These are phyloP conservation scores for Hansfordia pulvinata DNA, from an alignment of 2,329 filamentous ascomycete genomes.

Conservation along the genomic window DNA sequence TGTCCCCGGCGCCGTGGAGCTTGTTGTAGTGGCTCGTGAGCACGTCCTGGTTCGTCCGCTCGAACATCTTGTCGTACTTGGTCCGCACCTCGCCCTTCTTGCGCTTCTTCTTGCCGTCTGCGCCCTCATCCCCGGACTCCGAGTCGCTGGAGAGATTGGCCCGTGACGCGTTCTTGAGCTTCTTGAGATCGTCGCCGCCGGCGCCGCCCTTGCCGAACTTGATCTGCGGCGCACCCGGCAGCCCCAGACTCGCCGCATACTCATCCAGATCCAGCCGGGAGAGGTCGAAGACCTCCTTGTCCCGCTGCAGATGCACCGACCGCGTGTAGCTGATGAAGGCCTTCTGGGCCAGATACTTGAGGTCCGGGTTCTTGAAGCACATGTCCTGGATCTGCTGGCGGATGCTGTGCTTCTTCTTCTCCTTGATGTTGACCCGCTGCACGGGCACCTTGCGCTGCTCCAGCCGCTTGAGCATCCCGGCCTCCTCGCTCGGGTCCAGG, in stretches of 20 bases:
- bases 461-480: slow-evolving; percentile 75
- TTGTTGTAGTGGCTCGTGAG: slow-evolving; percentile 89
- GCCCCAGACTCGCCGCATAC: slow-evolving; percentile 71
- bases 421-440: slow-evolving; percentile 70
- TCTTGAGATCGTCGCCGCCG: slow-evolving; percentile 54
- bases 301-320: slow-evolving; percentile 75
- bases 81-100: slow-evolving; percentile 69
- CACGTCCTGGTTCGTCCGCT: slow-evolving; percentile 89
- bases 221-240: slow-evolving; percentile 85
- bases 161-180: slow-evolving; percentile 73
- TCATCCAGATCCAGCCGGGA: slow-evolving; percentile 74
- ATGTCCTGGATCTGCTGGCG: slow-evolving; percentile 79
- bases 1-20: slow-evolving; percentile 53
- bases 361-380: slow-evolving; percentile 86
- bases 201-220: slow-evolving; percentile 74
- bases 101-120: slow-evolving; percentile 40
- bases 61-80: slow-evolving; percentile 97
- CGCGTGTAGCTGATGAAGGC: slow-evolving; percentile 85
- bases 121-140: slow-evolving; percentile 38
- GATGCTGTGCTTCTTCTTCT: slow-evolving; percentile 82
- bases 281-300: slow-evolving; percentile 84
- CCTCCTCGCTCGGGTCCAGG: slow-evolving; percentile 81
- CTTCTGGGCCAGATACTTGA: slow-evolving; percentile 94
- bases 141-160: slow-evolving; percentile 51
- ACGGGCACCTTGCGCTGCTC: slow-evolving; percentile 85